phyloP scores from a whole-genome alignment of 2,329 filamentous ascomycete species.

The Alternaria metachromatica region DNA sequence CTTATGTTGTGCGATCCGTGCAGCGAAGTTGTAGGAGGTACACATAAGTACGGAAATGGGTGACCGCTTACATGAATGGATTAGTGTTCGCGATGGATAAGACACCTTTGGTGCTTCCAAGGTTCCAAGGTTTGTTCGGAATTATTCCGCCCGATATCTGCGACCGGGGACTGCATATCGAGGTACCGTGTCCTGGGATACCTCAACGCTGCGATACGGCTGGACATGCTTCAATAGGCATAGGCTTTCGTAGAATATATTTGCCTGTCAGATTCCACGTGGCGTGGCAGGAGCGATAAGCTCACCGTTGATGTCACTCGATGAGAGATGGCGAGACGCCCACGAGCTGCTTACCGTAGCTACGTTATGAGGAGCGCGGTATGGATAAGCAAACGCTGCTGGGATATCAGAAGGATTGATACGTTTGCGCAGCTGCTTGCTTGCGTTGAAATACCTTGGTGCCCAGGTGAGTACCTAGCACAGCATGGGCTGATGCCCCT shows the following conservation, averaged over 20 bases:
- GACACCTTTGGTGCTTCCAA: background rate
- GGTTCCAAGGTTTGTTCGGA: background rate
- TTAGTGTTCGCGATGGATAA: background rate
- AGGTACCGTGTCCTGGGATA: background rate
- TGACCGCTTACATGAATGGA: background rate
- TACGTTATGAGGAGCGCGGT: background rate
- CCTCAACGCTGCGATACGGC: constrained; percentile 5
- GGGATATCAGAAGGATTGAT: background rate
- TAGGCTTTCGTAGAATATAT: constrained; percentile 11
- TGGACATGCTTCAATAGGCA: constrained; percentile 23
- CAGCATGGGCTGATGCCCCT: background rate
- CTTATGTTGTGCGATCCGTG: background rate
- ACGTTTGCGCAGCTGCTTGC: background rate
- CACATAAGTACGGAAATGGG: background rate
- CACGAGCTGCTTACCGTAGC: background rate
- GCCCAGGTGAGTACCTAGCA: background rate
- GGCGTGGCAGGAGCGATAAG: constrained; percentile 2
- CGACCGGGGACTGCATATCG: constrained; percentile 1
- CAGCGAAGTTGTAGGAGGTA: background rate
- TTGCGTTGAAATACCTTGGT: background rate
- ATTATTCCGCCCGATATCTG: constrained; percentile 11
- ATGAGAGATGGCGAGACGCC: background rate
- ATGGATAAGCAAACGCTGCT: background rate
- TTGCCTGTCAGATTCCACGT: constrained; percentile 1
- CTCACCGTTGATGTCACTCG: background rate